Base-by-base conservation (phyloP, 148 eudicot species). In the Persicaria maculosa region DNA sequence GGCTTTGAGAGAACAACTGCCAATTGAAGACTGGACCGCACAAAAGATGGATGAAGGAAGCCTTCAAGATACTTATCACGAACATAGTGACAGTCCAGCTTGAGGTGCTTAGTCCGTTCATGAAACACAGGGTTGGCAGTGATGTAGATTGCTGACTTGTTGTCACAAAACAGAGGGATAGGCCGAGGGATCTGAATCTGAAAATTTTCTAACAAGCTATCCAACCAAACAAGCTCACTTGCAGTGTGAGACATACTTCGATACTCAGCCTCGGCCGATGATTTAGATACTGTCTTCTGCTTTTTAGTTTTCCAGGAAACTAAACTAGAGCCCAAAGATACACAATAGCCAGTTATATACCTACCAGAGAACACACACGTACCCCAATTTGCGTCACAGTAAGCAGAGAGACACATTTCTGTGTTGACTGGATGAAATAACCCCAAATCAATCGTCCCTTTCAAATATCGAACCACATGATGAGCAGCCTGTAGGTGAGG, bases 281-380 rank as follows among this genome's bases (percentile, higher is more conserved):
- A 47, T 5, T 22, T 48, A 1, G 61, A 64, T 0, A 65, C 46
- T 0, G 45, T 50, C 0, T 15, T 14, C 9, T 62, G 59, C 11
- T 75, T 75, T 25, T 75, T 75, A 0, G 46, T 62, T 17, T 68
- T 75, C 72, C 72, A 75, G 6, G 77, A 75, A n/a, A 75, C 72
- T 0, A 67, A 10, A 15, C 6, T 12, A 16, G 7, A 1, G 0
- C 77, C 77, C 7, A 65, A 1, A 5, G 64, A 67, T 0, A 50
- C 40, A 17, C 43, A 67, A 16, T 12, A 75, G 0, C 72, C 72
- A 16, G 72, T 31, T 2, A 31, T 3, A 31, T 2, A 31, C 40
- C 40, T 31, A 2, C 40, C 40, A 31, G 40, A 31, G 40, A 31
- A 31, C 40, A 31, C 40, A 3, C 40, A 31, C 2, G 40, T 31